Base-by-base conservation (phyloP, 148 eudicot genomes). In the Heliosperma pusillum region DNA sequence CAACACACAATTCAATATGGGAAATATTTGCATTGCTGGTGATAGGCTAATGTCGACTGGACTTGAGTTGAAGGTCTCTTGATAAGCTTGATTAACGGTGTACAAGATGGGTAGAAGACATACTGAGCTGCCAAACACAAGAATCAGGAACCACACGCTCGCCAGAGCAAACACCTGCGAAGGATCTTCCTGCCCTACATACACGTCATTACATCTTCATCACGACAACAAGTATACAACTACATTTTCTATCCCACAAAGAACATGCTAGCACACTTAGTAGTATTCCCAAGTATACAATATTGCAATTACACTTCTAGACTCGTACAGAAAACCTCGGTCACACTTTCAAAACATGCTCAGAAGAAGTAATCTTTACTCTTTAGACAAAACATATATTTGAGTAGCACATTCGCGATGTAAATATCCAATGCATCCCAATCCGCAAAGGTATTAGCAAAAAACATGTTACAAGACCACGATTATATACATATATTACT, bases 141-240 rank as follows among this genome's bases (percentile, higher is more conserved):
- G 88, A 80, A 91, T 84, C 82, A 94, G 81, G 80, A 90, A 80
- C 98, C 98, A 94, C n/a, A 94, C 85, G 47, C 98, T 90, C 17
- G 96, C 97, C 78, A 94, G 76, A 44, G 90, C 90, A 79, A 91
- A 84, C 75, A 91, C 96, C 89, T 91, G 98, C 61, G 96, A 86
- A 82, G 88, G 97, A 79, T 94, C 98, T 87, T 90, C 98, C 98
- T 94, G 98, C 98, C 98, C 98, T 94, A 94, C 97, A 89, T 83
- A 80, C 88, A 91, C 13, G 91, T 86, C 85, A 90, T 76, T 85
- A 78, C 79, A 72, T 86, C 77, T 85, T 91, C 86, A 88, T 85
- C 71, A 47, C 75, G 67, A 45, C 50, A 45, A 12, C 50, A 45
- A 29, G 30, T 3, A 29, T 29, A 29, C 30, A 29, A 29, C 30